Percentiles rank a stretch among this genome's conserved stretches.
These are phyloP conservation scores for Globisporangium echinulatum DNA, from an alignment of 352 stramenopile genomes.

Conservation along the genomic window DNA sequence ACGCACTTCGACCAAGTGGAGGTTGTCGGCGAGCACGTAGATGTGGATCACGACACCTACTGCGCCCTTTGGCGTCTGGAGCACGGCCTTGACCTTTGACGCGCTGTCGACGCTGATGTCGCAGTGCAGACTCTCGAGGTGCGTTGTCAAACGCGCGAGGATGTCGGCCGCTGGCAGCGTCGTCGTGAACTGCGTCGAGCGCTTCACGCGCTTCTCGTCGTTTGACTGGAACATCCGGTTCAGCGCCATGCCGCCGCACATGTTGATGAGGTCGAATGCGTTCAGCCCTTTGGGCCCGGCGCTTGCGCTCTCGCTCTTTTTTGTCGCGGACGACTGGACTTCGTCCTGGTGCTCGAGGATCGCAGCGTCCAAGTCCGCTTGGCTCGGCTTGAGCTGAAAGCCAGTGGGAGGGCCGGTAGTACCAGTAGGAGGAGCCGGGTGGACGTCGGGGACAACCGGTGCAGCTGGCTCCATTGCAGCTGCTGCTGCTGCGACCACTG, in stretches of 20 bases:
- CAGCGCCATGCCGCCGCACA: slow-evolving; percentile 88
- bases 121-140: slow-evolving; percentile 74
- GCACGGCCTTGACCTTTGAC: slow-evolving; percentile 80
- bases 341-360: slow-evolving; percentile 81
- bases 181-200: slow-evolving; percentile 83
- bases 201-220: slow-evolving; percentile 82
- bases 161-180: slow-evolving; percentile 75
- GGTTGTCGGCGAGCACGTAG: slow-evolving; percentile 79
- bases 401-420: slow-evolving; percentile 4
- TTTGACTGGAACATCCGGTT: slow-evolving; percentile 88
- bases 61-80: slow-evolving; percentile 85
- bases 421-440: background rate
- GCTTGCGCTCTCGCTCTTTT: slow-evolving; percentile 56
- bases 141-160: slow-evolving; percentile 59
- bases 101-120: slow-evolving; percentile 75
- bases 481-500: slow-evolving; percentile 25
- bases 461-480: background rate
- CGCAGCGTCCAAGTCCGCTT: slow-evolving; percentile 75
- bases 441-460: background rate
- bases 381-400: slow-evolving; percentile 62
- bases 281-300: slow-evolving; percentile 82
- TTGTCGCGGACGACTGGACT: slow-evolving; percentile 24
- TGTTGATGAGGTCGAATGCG: slow-evolving; percentile 90
- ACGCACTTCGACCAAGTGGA: slow-evolving; percentile 85
- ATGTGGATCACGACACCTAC: slow-evolving; percentile 88